Base-by-base conservation (phyloP, 176 grass and related monocot genomes). In the Ampelocalamus luodianensis region DNA sequence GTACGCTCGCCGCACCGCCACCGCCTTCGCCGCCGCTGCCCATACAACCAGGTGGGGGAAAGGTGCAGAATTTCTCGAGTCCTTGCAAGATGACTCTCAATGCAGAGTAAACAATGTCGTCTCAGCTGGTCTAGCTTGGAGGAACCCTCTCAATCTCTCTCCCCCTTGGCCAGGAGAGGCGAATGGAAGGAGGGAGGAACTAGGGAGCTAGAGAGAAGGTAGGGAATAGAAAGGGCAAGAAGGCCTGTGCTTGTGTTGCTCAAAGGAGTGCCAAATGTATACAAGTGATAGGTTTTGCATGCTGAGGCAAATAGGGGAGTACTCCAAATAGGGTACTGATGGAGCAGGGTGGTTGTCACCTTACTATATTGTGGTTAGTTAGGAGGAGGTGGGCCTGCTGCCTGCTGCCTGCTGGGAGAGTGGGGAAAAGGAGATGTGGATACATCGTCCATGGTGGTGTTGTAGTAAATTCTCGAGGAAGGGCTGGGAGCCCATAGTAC, bases 321-420 rank as follows among this genome's bases (percentile, higher is more conserved):
- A 34, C 1, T 34, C 32, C 32, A 34, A 34, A 34, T 34, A 34
- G 77, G 82, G 49, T 75, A 71, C 26, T 6, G 61, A 84, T 80
- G 90, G 86, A 62, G 71, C 71, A 83, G 85, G 87, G 86, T 89
- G 90, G 90, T 87, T 91, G 90, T 89, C 92, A 92, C 83, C 77
- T 78, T 82, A 85, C 87, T 83, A 68, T 83, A 51, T 82, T 29
- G 70, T 94, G 90, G 87, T 89, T 87, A 68, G 80, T 87, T 90
- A 87, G 79, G 39, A 53, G 79, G 74, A 26, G 42, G 59, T 79
- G 73, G 84, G 84, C 38, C 73, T 40, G 15, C 29, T 72, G 76
- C n/a, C n/a, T n/a, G n/a, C n/a, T n/a, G n/a, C n/a, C n/a, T n/a
- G n/a, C n/a, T n/a, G n/a, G n/a, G n/a, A 39, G 48, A 78, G 39